These are phyloP conservation scores for Eucalyptus marginata DNA, from an alignment of 345 rosid genomes.

Conservation along the genomic window DNA sequence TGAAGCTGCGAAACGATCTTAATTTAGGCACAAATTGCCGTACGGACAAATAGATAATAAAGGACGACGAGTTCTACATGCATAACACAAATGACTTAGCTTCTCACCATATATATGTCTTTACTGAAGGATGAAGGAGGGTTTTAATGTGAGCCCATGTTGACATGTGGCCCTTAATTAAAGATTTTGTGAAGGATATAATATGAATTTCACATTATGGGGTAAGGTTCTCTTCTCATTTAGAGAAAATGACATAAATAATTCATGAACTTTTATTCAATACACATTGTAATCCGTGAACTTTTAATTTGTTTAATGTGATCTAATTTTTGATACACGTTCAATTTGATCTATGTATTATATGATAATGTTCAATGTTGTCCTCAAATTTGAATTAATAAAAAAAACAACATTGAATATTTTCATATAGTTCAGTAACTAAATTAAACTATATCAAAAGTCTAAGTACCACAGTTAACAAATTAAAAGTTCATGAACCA, in stretches of 20 bases:
- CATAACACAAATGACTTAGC: not conserved
- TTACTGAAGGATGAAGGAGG: not conserved
- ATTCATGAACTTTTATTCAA: not conserved
- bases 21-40: not conserved
- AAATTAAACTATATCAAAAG: not conserved
- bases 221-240: not conserved
- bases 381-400: not conserved
- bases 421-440: too few relatives aligned
- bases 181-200: not conserved
- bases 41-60: not conserved
- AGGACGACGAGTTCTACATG: not conserved
- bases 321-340: not conserved
- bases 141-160: not conserved
- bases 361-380: not conserved
- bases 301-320: too few relatives aligned
- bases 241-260: not conserved
- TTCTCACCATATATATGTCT: not conserved
- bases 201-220: not conserved
- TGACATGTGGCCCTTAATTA: not conserved
- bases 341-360: too few relatives aligned
- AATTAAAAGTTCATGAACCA: too few relatives aligned
- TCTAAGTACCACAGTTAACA: not conserved
- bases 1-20: not conserved
- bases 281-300: fast-evolving
- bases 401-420: too few relatives aligned